Evolutionary conservation across 2,329 filamentous ascomycete species (phyloP).

Genomic region (Gliomastix tumulicola): DNA sequence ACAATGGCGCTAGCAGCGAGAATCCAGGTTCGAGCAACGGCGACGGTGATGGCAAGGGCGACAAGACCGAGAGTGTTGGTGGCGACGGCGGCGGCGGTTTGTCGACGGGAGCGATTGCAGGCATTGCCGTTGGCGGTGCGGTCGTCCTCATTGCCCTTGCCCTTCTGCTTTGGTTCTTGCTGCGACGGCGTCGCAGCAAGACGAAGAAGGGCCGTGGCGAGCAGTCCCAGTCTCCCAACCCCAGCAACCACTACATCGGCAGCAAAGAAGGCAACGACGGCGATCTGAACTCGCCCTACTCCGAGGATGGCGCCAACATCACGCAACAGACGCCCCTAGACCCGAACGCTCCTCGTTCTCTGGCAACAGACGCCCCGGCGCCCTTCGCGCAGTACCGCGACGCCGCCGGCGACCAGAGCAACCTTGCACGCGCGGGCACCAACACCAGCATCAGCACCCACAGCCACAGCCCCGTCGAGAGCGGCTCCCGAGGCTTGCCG

Average conservation of each 20-base stretch:
- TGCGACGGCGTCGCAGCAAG: constrained; percentile 29
- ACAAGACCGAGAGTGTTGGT: background rate
- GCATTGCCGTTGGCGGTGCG: constrained; percentile 34
- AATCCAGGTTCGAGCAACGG: background rate
- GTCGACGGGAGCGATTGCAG: constrained; percentile 34
- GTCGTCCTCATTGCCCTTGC: constrained; percentile 30
- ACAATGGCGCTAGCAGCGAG: background rate
- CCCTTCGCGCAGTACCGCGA: background rate
- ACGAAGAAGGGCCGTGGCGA: constrained; percentile 11
- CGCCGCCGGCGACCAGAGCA: constrained; percentile 1
- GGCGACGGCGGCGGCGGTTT: constrained; percentile 18
- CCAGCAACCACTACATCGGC: constrained; percentile 28
- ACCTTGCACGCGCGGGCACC: constrained; percentile 1
- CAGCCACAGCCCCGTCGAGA: constrained; percentile 1
- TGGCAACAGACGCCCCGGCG: constrained; percentile 6
- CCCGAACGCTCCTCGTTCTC: constrained; percentile 3
- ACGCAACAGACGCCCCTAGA: constrained; percentile 11
- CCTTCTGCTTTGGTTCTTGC: constrained; percentile 32
- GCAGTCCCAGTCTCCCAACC: constrained; percentile 6
- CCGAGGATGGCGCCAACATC: constrained; percentile 29
- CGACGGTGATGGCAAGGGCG: constrained; percentile 2
- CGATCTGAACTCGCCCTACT: constrained; percentile 34
- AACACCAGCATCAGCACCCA: constrained; percentile 3
- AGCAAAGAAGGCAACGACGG: constrained; percentile 35
- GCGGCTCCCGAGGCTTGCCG: background rate